These are phyloP conservation scores for Cystobasidium slooffiae DNA, from an alignment of 1,284 basidiomycete genomes.

Conservation along the genomic window DNA sequence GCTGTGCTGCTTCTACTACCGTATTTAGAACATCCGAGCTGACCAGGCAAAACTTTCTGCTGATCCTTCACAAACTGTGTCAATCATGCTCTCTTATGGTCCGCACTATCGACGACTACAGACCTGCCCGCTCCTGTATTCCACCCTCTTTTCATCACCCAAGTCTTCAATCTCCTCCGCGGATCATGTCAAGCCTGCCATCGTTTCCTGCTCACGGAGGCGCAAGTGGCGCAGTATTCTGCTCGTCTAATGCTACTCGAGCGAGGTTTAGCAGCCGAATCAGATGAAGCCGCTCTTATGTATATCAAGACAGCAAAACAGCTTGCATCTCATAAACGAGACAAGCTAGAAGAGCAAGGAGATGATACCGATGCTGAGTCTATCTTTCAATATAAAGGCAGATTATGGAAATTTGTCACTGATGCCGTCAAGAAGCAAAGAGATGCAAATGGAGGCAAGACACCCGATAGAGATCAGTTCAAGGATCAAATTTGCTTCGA, in stretches of 20 bases:
- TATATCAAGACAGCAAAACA: constrained; percentile 46
- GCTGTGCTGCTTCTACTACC: background rate
- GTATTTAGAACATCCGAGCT: background rate
- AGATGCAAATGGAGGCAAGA: constrained; percentile 56
- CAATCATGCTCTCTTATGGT: background rate
- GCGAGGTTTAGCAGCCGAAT: constrained; percentile 79
- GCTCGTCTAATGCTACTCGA: constrained; percentile 90
- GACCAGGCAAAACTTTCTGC: constrained; percentile 20
- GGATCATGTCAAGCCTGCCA: constrained; percentile 96
- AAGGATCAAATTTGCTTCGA: constrained; percentile 89
- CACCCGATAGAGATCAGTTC: constrained; percentile 76
- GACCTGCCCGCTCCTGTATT: constrained; percentile 94
- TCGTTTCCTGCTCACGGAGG: constrained; percentile 78
- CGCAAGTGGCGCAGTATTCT: constrained; percentile 78
- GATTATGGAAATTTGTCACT: constrained; percentile 48
- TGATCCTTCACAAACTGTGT: background rate
- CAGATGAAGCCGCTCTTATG: constrained; percentile 73
- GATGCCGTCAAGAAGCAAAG: constrained; percentile 53
- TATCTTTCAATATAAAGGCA: constrained; percentile 58
- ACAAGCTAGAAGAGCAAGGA: constrained; percentile 50
- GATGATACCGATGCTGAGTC: constrained; percentile 56
- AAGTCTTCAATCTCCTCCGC: constrained; percentile 85
- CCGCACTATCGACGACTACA: background rate
- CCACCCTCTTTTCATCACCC: constrained; percentile 94
- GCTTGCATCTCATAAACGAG: constrained; percentile 53